Percentiles rank a stretch among this genome's conserved stretches.
phyloP scores from a whole-genome alignment of 805 yeast genomes.

The Alloascoidea africana region DNA sequence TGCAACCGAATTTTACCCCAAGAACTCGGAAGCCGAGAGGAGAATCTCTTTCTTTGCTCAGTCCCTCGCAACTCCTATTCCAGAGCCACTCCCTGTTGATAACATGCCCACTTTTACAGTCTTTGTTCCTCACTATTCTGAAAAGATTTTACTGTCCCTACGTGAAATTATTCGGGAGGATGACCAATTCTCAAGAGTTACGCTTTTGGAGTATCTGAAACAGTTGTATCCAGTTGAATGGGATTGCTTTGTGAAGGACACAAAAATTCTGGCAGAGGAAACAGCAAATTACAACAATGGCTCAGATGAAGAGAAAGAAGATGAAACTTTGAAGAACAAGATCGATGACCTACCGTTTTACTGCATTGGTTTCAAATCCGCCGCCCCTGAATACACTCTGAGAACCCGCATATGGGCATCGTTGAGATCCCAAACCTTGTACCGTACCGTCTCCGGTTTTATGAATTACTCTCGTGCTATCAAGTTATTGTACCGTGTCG shows the following conservation, averaged over 20 bases:
- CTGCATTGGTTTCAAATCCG: slow-evolving; percentile 70
- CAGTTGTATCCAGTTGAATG: slow-evolving; percentile 94
- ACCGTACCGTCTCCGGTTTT: slow-evolving; percentile 73
- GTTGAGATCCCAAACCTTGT: slow-evolving; percentile 66
- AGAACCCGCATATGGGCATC: slow-evolving; percentile 86
- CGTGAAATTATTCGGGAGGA: slow-evolving; percentile 96
- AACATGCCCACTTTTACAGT: slow-evolving; percentile 99
- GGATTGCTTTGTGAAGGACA: slow-evolving; percentile 95
- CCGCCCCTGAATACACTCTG: slow-evolving; percentile 45
- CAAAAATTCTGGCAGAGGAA: slow-evolving; percentile 89
- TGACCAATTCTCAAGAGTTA: slow-evolving; percentile 90
- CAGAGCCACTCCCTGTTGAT: slow-evolving; percentile 97
- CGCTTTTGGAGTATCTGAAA: slow-evolving; percentile 84
- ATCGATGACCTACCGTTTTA: slow-evolving; percentile 88
- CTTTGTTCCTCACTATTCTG: slow-evolving; percentile 90
- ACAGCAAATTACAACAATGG: slow-evolving; percentile 54
- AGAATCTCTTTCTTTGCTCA: slow-evolving; percentile 99
- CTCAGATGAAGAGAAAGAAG: slow-evolving; percentile 31
- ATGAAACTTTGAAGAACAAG: slow-evolving; percentile 67
- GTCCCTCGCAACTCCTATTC: slow-evolving; percentile 95
- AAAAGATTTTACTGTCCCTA: slow-evolving; percentile 83
- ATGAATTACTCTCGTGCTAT: slow-evolving; percentile 66
- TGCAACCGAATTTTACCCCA: slow-evolving; percentile 94
- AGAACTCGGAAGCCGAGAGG: slow-evolving; percentile 96
- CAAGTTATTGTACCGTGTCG: slow-evolving; percentile 50